Evolutionary conservation across 805 yeast species (phyloP).

Genomic region (Geotrichum ghanense): DNA sequence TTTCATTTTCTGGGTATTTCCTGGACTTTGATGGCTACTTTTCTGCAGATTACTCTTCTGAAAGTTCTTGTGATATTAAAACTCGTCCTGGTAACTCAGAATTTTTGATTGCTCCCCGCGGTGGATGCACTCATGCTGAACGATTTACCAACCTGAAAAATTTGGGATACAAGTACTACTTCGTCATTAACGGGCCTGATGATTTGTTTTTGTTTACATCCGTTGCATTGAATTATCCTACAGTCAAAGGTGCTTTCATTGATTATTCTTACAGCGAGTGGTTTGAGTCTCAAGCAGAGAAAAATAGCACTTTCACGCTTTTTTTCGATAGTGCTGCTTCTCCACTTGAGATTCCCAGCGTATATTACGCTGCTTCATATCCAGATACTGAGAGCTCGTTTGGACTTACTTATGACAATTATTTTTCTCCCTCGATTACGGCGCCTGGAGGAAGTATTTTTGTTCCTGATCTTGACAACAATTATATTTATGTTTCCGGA

Average conservation of each 20-base stretch:
- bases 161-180: background rate
- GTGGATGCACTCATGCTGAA: background rate
- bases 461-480: constrained; percentile 6
- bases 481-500: constrained; percentile 8
- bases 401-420: constrained; percentile 17
- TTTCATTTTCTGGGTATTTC: background rate
- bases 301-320: background rate
- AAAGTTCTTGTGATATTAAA: background rate
- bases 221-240: background rate
- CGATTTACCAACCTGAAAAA: background rate
- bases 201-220: background rate
- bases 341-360: background rate
- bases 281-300: background rate
- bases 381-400: constrained; percentile 9
- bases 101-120: background rate
- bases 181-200: background rate
- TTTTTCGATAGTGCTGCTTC: background rate
- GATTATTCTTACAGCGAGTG: background rate
- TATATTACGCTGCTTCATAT: background rate
- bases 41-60: background rate
- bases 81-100: background rate
- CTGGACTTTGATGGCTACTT: background rate
- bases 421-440: constrained; percentile 14
- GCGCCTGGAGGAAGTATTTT: constrained; percentile 16
- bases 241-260: background rate